A percentile compares a stretch with the other conserved stretches of the same genome.
Evolutionary conservation across 2,329 filamentous ascomycete genomes (phyloP).

Genomic region (Botrytis squamosa): DNA sequence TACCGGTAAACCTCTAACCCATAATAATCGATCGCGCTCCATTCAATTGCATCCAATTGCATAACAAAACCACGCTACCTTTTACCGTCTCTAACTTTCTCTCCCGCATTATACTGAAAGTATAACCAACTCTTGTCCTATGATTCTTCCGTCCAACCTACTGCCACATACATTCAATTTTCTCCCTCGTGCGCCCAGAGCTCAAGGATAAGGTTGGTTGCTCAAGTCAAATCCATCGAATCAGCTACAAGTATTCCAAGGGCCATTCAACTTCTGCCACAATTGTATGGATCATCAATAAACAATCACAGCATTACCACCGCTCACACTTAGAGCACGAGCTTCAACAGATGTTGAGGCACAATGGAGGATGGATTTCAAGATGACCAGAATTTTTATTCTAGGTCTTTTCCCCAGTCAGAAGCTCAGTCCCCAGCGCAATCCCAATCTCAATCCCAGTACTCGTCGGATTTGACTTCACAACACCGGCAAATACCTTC

Average conservation of each 20-base stretch:
- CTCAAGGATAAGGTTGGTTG: constrained; percentile 20
- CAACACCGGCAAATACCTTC: constrained; percentile 24
- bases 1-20: constrained; percentile 9
- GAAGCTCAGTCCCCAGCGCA: constrained; percentile 15
- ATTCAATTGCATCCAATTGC: constrained; percentile 14
- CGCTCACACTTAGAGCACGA: constrained; percentile 15
- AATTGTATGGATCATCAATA: constrained; percentile 23
- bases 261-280: constrained; percentile 23
- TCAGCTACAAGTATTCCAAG: constrained; percentile 10
- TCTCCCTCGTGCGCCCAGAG: constrained; percentile 10
- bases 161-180: constrained; percentile 6
- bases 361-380: constrained; percentile 38
- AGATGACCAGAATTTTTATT: constrained; percentile 39
- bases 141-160: constrained; percentile 7
- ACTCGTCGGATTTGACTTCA: constrained; percentile 27
- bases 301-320: constrained; percentile 21
- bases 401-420: constrained; percentile 29
- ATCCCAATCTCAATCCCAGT: constrained; percentile 12
- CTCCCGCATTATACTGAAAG: constrained; percentile 13
- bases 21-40: neutral
- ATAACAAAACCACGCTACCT: constrained; percentile 4
- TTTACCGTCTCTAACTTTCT: neutral
- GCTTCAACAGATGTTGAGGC: constrained; percentile 34
- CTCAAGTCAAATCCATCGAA: constrained; percentile 17
- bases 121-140: constrained; percentile 2